These are phyloP conservation scores for Patellifolia procumbens DNA, from an alignment of 179 eudicot genomes.

Conservation along the genomic window DNA sequence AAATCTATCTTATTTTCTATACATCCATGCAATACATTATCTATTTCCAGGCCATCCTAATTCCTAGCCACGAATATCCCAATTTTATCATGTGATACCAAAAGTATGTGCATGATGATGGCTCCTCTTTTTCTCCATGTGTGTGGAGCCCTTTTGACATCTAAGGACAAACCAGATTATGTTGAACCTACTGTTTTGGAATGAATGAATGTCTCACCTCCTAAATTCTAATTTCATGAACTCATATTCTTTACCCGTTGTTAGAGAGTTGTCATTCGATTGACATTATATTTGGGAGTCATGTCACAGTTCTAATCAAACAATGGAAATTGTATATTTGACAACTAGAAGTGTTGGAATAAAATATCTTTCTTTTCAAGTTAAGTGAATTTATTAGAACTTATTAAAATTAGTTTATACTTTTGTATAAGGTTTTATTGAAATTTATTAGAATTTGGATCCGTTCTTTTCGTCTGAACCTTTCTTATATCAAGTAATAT, in stretches of 20 bases:
- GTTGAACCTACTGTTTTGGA: neutral
- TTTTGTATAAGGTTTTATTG: too few species aligned
- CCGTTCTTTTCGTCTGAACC: too few species aligned
- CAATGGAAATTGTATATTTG: too few species aligned
- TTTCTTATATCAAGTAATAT: too few species aligned
- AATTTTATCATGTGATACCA: neutral
- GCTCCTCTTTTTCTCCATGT: slow-evolving; percentile 1
- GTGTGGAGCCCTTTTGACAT: slow-evolving; percentile 15
- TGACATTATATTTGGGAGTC: neutral
- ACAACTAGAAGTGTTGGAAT: too few species aligned
- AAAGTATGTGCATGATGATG: slow-evolving; percentile 7
- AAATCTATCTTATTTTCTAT: neutral
- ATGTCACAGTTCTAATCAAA: too few species aligned
- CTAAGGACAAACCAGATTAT: slow-evolving; percentile 10
- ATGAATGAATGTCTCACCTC: neutral
- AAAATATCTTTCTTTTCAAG: too few species aligned
- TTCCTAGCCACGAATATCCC: slow-evolving; percentile 17
- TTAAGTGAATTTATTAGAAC: too few species aligned
- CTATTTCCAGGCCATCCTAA: slow-evolving; percentile 6
- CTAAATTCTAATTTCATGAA: neutral
- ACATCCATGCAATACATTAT: slow-evolving; percentile 10
- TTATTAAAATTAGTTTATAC: too few species aligned
- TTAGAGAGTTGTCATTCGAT: neutral
- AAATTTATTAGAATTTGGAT: too few species aligned
- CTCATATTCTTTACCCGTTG: neutral